Percentiles rank a stretch among this genome's conserved stretches.
These are phyloP conservation scores for Solanum chiquidenum DNA, from an alignment of 257 asterid species.

Conservation along the genomic window DNA sequence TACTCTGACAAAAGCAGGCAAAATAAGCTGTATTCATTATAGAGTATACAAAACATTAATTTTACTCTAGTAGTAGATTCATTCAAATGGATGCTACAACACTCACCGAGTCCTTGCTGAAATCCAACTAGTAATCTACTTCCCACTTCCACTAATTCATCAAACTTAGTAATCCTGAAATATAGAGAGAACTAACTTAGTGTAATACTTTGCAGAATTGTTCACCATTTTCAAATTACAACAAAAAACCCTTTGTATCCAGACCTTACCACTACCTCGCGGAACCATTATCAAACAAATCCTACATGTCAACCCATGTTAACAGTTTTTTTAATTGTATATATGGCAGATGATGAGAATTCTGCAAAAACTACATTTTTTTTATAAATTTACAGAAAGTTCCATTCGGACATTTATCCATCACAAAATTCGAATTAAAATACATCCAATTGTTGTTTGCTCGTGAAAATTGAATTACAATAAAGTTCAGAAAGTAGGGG, in stretches of 20 bases:
- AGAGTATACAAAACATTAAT: not conserved
- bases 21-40: not conserved
- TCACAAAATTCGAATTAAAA: not conserved
- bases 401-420: not conserved
- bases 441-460: not conserved
- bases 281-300: not conserved
- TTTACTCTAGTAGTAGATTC: not conserved
- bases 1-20: slow-evolving; percentile 24
- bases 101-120: slow-evolving; percentile 66
- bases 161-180: slow-evolving; percentile 48
- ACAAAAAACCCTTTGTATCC: not conserved
- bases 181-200: not conserved
- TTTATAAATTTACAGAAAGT: not conserved
- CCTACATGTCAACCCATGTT: not conserved
- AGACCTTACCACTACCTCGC: not conserved
- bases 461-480: not conserved
- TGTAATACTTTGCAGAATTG: not conserved
- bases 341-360: not conserved
- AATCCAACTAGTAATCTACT: slow-evolving; percentile 47
- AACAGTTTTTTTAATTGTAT: not conserved
- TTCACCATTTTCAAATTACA: not conserved
- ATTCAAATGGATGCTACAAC: not conserved
- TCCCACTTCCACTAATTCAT: slow-evolving; percentile 48
- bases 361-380: not conserved
- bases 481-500: not conserved